These are phyloP conservation scores for Aspergillus sclerotialis DNA, from an alignment of 2,329 filamentous ascomycete genomes.

Conservation along the genomic window DNA sequence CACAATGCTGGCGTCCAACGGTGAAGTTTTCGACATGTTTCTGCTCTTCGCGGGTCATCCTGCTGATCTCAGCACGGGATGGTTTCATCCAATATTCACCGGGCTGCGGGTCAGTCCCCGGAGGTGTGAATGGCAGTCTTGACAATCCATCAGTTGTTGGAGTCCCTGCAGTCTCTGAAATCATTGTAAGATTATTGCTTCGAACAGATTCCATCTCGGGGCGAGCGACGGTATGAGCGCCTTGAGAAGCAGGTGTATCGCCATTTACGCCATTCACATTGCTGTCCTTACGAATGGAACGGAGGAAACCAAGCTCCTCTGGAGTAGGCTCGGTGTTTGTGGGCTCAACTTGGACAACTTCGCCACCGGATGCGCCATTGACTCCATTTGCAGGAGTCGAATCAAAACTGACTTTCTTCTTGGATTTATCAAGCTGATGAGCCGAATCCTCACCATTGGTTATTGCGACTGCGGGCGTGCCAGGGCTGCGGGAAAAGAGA, in stretches of 20 bases:
- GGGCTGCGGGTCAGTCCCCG: constrained; percentile 47
- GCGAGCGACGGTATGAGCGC: constrained; percentile 17
- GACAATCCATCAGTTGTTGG: constrained; percentile 31
- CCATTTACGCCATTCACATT: constrained; percentile 40
- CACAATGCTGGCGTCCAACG: constrained; percentile 76
- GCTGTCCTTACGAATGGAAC: constrained; percentile 45
- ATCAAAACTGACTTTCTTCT: constrained; percentile 91
- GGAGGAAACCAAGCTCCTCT: constrained; percentile 54
- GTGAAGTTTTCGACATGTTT: constrained; percentile 67
- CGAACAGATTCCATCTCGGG: constrained; percentile 66
- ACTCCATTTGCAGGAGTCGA: constrained; percentile 46
- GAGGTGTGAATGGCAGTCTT: constrained; percentile 21
- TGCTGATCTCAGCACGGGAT: constrained; percentile 63
- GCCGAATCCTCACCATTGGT: constrained; percentile 36
- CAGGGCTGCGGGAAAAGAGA: constrained; percentile 44
- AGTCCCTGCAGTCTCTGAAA: constrained; percentile 54
- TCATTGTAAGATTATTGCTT: constrained; percentile 69
- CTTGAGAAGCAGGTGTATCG: constrained; percentile 24
- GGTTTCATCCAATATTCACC: constrained; percentile 88
- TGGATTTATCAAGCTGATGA: constrained; percentile 31
- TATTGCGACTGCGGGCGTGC: constrained; percentile 24
- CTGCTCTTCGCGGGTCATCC: constrained; percentile 73
- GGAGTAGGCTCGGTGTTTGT: constrained; percentile 48
- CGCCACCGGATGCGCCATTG: constrained; percentile 34
- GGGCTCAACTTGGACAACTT: constrained; percentile 47